phyloP scores from a whole-genome alignment of 805 yeast genomes.

The Candida arabinofermentans region DNA sequence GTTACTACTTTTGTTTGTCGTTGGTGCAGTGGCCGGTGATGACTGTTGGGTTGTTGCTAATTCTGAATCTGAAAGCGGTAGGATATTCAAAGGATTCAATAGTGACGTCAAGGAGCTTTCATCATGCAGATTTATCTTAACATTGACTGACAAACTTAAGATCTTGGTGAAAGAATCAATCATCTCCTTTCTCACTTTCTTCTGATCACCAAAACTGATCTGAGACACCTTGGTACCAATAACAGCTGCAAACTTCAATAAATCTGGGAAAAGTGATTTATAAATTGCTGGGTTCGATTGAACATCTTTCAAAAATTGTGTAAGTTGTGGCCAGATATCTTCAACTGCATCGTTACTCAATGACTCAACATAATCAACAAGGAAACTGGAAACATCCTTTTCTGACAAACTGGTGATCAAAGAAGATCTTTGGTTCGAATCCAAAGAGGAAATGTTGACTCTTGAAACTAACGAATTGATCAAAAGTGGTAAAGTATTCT shows the following conservation, averaged over 20 bases:
- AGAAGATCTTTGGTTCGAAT: constrained; percentile 37
- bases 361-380: constrained; percentile 57
- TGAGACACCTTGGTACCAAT: constrained; percentile 54
- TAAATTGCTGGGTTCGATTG: constrained; percentile 43
- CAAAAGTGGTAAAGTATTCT: constrained; percentile 64
- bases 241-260: constrained; percentile 48
- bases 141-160: constrained; percentile 20
- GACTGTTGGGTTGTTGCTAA: constrained; percentile 4
- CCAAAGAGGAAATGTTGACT: constrained; percentile 32
- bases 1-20: neutral
- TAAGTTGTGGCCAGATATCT: constrained; percentile 66
- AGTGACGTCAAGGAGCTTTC: constrained; percentile 16
- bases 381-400: constrained; percentile 43
- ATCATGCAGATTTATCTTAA: constrained; percentile 17
- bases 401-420: constrained; percentile 45
- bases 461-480: constrained; percentile 51
- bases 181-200: constrained; percentile 52
- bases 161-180: constrained; percentile 25
- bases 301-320: constrained; percentile 58
- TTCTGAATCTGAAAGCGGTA: constrained; percentile 16
- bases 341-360: constrained; percentile 74
- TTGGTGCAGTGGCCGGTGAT: constrained; percentile 1
- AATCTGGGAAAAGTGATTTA: constrained; percentile 45
- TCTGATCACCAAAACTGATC: constrained; percentile 59
- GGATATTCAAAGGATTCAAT: constrained; percentile 21